These are phyloP conservation scores for Apiospora malaysiana DNA, from an alignment of 2,329 filamentous ascomycete genomes.

Conservation along the genomic window DNA sequence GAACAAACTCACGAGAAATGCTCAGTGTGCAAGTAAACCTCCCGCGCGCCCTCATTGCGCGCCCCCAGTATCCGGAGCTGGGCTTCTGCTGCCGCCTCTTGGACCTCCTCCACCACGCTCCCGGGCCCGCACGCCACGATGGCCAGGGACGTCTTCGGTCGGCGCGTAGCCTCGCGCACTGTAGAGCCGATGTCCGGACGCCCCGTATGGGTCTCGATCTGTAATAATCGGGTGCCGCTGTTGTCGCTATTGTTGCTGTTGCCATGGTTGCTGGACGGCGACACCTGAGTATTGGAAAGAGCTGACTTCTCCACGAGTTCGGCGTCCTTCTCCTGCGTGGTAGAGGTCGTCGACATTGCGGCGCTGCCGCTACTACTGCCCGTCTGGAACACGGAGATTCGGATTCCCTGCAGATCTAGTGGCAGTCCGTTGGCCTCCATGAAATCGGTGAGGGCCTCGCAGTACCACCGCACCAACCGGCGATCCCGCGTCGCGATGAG, in stretches of 20 bases:
- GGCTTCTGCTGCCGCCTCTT: conserved; percentile 36
- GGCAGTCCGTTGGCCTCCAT: conserved; percentile 30
- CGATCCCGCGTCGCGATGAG: conserved; percentile 39
- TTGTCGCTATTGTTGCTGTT: neutral
- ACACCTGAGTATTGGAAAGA: neutral
- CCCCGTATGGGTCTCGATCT: neutral
- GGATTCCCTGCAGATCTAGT: conserved; percentile 28
- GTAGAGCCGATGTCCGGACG: conserved; percentile 31
- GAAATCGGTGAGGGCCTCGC: conserved; percentile 32
- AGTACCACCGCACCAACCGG: conserved; percentile 38
- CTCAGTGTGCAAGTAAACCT: conserved; percentile 38
- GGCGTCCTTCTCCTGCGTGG: conserved; percentile 24
- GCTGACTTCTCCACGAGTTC: conserved; percentile 21
- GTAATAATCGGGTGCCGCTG: neutral
- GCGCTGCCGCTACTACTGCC: conserved; percentile 22
- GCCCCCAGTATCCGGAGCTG: conserved; percentile 34
- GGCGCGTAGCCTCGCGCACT: conserved; percentile 31
- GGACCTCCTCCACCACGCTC: conserved; percentile 31
- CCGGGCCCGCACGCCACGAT: conserved; percentile 37
- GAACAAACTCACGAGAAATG: conserved; percentile 35
- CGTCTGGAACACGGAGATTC: conserved; percentile 35
- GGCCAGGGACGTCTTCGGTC: conserved; percentile 31
- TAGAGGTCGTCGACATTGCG: conserved; percentile 20
- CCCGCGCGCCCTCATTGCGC: conserved; percentile 30
- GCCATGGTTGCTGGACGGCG: neutral